These are phyloP conservation scores for Puya raimondii DNA, from an alignment of 176 grass and related monocot species.

Conservation along the genomic window DNA sequence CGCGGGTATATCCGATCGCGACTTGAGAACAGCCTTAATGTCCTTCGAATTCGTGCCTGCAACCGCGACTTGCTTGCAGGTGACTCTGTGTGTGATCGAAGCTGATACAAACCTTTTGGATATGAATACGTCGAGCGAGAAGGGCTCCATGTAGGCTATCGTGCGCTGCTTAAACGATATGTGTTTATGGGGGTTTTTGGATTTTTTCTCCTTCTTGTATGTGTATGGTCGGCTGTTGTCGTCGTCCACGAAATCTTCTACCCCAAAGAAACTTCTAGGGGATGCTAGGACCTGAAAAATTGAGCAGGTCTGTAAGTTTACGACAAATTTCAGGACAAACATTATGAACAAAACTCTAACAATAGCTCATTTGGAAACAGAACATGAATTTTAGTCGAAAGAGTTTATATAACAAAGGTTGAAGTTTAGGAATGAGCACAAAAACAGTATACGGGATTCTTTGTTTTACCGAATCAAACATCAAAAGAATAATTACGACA, in stretches of 20 bases:
- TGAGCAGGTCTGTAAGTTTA: neutral
- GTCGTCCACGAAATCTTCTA: slow-evolving; percentile 82
- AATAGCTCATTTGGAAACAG: neutral
- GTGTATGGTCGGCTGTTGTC: slow-evolving; percentile 88
- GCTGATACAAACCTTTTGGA: slow-evolving; percentile 87
- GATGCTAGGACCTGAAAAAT: slow-evolving; percentile 37
- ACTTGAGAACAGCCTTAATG: slow-evolving; percentile 53
- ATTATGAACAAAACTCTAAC: neutral
- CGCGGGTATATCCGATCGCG: slow-evolving; percentile 69
- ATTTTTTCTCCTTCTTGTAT: slow-evolving; percentile 90
- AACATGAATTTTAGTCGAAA: no score
- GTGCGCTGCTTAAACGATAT: slow-evolving; percentile 91
- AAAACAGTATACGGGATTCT: no score
- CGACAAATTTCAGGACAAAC: neutral
- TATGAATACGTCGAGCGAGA: slow-evolving; percentile 82
- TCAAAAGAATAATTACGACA: no score
- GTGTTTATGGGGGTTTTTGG: slow-evolving; percentile 83
- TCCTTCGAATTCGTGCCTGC: slow-evolving; percentile 91
- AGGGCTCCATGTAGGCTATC: slow-evolving; percentile 81
- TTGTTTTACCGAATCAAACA: no score
- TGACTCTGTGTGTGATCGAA: slow-evolving; percentile 66
- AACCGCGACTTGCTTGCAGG: slow-evolving; percentile 79
- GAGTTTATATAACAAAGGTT: no score
- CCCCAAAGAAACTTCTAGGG: slow-evolving; percentile 82
- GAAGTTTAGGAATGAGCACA: no score